phyloP scores from a whole-genome alignment of 2,329 filamentous ascomycete genomes.

The Sarocladium brachiariae region DNA sequence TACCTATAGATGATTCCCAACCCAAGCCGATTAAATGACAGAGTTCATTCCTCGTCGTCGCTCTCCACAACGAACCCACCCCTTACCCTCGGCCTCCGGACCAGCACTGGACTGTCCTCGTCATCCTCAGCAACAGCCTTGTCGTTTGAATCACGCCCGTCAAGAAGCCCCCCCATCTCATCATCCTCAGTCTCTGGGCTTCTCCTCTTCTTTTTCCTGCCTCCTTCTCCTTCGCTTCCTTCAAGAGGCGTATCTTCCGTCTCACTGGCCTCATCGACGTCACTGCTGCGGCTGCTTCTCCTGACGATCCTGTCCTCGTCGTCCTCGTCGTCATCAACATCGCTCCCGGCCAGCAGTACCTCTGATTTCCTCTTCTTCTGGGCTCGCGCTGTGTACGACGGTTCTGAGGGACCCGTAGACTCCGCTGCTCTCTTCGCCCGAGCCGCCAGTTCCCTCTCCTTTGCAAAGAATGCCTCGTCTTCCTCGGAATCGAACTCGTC shows the following conservation, averaged over 20 bases:
- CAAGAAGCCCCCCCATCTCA: conserved; percentile 18
- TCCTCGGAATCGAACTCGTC: conserved; percentile 80
- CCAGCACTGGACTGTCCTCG: conserved; percentile 19
- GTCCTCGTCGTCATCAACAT: conserved; percentile 21
- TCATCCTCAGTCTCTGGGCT: conserved; percentile 23
- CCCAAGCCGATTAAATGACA: too few species aligned
- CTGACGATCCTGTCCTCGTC: conserved; percentile 20
- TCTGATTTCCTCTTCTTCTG: conserved; percentile 24
- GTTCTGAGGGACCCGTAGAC: conserved; percentile 13
- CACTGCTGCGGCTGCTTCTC: conserved; percentile 17
- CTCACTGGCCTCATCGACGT: conserved; percentile 15
- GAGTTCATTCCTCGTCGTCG: conserved; percentile 38
- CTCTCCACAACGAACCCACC: conserved; percentile 54
- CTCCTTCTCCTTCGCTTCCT: conserved; percentile 26
- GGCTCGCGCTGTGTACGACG: conserved; percentile 16
- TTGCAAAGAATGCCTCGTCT: conserved; percentile 64
- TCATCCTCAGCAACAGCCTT: conserved; percentile 32
- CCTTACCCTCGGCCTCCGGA: conserved; percentile 37
- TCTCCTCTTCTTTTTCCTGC: conserved; percentile 30
- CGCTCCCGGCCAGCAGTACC: conserved; percentile 16
- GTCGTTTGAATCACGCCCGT: conserved; percentile 18
- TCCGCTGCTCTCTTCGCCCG: conserved; percentile 35
- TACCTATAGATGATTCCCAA: too few species aligned
- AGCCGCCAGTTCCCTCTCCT: conserved; percentile 56
- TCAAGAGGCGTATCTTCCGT: conserved; percentile 24